phyloP scores from a whole-genome alignment of 2,329 filamentous ascomycete genomes.

The Alternaria hordeiaustralica region DNA sequence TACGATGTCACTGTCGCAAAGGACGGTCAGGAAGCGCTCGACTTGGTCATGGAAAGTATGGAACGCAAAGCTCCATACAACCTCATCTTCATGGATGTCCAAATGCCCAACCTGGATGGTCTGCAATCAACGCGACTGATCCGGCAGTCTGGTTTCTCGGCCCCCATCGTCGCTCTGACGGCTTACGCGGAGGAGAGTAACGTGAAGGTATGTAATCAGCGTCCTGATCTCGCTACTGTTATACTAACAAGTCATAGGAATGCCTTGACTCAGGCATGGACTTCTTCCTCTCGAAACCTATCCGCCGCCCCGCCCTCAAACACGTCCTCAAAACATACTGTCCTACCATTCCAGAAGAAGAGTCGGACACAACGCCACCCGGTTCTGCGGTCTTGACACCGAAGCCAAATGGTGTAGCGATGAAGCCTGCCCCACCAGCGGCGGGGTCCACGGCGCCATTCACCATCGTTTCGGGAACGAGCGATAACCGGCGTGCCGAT shows the following conservation, averaged over 20 bases:
- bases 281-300: conserved; percentile 79
- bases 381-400: background rate
- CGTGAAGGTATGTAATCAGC: conserved; percentile 69
- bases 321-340: conserved; percentile 83
- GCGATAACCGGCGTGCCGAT: background rate
- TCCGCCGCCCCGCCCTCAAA: conserved; percentile 82
- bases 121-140: conserved; percentile 86
- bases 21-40: conserved; percentile 77
- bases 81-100: conserved; percentile 94
- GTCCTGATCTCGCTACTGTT: background rate
- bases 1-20: conserved; percentile 88
- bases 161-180: conserved; percentile 88
- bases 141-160: conserved; percentile 82
- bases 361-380: conserved; percentile 36
- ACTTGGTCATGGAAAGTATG: conserved; percentile 84
- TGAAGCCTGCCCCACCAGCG: background rate
- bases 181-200: conserved; percentile 92
- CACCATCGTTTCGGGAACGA: conserved; percentile 6
- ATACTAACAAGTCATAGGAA: conserved; percentile 41
- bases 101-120: conserved; percentile 92
- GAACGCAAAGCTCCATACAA: conserved; percentile 75
- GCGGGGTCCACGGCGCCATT: conserved; percentile 9
- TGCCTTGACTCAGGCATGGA: conserved; percentile 88
- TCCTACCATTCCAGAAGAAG: conserved; percentile 78
- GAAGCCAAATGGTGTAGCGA: conserved; percentile 17